Base-by-base conservation (phyloP, 345 rosid genomes). In the Hibiscus syriacus region DNA sequence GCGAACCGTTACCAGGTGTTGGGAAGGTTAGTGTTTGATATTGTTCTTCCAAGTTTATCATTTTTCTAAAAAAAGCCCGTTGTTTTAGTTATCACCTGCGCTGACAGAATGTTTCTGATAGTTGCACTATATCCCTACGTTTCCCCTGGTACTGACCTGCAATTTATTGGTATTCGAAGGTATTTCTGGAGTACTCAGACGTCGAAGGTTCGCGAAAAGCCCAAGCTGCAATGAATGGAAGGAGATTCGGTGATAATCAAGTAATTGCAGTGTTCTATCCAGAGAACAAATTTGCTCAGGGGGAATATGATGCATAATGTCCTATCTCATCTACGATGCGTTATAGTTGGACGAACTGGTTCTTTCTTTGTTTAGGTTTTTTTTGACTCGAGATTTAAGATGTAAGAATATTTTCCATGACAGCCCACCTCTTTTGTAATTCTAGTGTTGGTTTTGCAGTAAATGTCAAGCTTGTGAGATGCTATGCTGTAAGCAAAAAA, bases 191-290 rank as follows among this genome's bases (percentile, higher is more conserved):
- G 78, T 94, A 89, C 74, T 85, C 82, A 6, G 96, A 91, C 52
- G 67, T 71, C 0, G 99, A 91, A 12, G 92, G 90, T 19, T 52
- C 96, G 3, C 36, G 80, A 38, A 91, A 82, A 70, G 97, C 99
- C 3, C 80, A 88, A 71, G 57, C 79, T 0, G 95, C 92, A 48
- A 82, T 94, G 87, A 89, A 89, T 39, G 99, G 99, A 58, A 78
- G 97, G 74, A 94, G 80, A 64, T 94, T 91, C 74, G 93, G 88
- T 11, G 96, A 92, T 57, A 94, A 94, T 83, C 80, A 85, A 75
- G 99, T 94, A 14, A 81, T 81, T 52, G 99, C 99, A 2, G 90
- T 89, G 41, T 94, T 85, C 74, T 89, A 81, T 71, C 83, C 90
- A 0, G 97, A 94, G 70, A 79, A 78, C 83, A 89, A 85, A 79